phyloP scores from a whole-genome alignment of 225 moss, liverwort and hornwort species.

The Polytrichum formosum region DNA sequence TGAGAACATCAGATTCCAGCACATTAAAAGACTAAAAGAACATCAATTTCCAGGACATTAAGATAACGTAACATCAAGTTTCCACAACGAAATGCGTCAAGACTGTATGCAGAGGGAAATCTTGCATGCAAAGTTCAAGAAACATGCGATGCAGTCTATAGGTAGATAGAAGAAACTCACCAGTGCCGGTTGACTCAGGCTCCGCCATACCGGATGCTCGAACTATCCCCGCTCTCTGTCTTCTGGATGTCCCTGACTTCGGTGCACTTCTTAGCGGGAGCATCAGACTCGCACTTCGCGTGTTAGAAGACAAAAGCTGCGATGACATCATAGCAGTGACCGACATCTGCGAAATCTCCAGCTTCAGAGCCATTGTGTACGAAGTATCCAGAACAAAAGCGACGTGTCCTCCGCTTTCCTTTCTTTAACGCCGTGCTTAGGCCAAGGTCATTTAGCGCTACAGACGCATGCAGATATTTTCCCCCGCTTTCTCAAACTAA shows the following conservation, averaged over 20 bases:
- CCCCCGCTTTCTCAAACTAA: neutral
- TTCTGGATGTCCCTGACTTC: slow-evolving; percentile 14
- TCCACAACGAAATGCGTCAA: no score
- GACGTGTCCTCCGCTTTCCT: neutral
- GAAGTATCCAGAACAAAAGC: neutral
- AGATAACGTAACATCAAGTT: no score
- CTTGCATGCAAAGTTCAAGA: neutral
- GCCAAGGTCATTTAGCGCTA: no score
- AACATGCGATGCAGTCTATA: no score
- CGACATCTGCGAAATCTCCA: slow-evolving; percentile 16
- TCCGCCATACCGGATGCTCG: slow-evolving; percentile 47
- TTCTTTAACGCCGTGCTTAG: no score
- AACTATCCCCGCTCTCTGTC: slow-evolving; percentile 10
- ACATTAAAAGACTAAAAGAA: neutral
- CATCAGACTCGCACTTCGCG: neutral
- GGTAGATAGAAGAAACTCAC: slow-evolving; percentile 6
- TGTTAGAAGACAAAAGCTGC: slow-evolving; percentile 5
- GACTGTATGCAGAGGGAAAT: neutral
- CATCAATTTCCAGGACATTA: no score
- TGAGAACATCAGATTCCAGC: slow-evolving; percentile 15
- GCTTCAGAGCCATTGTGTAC: slow-evolving; percentile 26
- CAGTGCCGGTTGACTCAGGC: slow-evolving; percentile 41
- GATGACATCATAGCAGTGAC: slow-evolving; percentile 15
- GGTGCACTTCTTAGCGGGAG: slow-evolving; percentile 4
- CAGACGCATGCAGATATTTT: neutral